These are phyloP conservation scores for Epichloe amarillans DNA, from an alignment of 2,329 filamentous ascomycete species.

Conservation along the genomic window DNA sequence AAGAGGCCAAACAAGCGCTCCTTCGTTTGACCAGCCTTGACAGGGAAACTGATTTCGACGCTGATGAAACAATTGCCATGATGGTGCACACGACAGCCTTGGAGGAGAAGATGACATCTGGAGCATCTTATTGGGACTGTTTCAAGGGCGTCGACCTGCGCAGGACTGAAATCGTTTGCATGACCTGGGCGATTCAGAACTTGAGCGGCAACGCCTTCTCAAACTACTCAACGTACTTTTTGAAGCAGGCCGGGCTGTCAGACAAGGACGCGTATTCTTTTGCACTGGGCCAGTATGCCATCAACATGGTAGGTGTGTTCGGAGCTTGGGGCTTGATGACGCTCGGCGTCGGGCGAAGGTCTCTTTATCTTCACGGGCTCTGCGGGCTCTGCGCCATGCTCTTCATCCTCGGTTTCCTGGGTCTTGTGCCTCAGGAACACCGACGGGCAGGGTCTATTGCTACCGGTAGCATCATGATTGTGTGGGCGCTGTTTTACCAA, in stretches of 20 bases:
- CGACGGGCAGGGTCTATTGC: conserved; percentile 52
- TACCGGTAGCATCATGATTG: conserved; percentile 73
- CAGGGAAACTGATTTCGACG: conserved; percentile 58
- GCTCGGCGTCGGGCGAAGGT: conserved; percentile 58
- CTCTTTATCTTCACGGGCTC: conserved; percentile 64
- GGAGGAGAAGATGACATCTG: conserved; percentile 61
- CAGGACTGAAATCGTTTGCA: conserved; percentile 58
- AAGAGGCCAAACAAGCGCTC: conserved; percentile 53
- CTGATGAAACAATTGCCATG: conserved; percentile 79
- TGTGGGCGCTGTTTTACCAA: conserved; percentile 75
- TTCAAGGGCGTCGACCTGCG: conserved; percentile 68
- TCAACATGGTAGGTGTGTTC: conserved; percentile 71
- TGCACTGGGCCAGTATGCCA: conserved; percentile 50
- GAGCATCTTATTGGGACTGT: conserved; percentile 68
- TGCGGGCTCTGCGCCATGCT: conserved; percentile 64
- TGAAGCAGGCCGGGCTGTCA: conserved; percentile 44
- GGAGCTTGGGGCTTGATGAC: conserved; percentile 74
- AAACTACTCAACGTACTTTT: conserved; percentile 53
- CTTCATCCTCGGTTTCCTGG: conserved; percentile 71
- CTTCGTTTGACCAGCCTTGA: conserved; percentile 50
- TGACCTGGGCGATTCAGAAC: conserved; percentile 52
- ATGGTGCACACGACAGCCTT: conserved; percentile 81
- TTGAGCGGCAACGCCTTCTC: conserved; percentile 50
- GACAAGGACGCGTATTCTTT: conserved; percentile 41
- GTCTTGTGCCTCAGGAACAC: conserved; percentile 51